Evolutionary conservation across 2,329 filamentous ascomycete genomes (phyloP).

Genomic region (Diaporthe eres): DNA sequence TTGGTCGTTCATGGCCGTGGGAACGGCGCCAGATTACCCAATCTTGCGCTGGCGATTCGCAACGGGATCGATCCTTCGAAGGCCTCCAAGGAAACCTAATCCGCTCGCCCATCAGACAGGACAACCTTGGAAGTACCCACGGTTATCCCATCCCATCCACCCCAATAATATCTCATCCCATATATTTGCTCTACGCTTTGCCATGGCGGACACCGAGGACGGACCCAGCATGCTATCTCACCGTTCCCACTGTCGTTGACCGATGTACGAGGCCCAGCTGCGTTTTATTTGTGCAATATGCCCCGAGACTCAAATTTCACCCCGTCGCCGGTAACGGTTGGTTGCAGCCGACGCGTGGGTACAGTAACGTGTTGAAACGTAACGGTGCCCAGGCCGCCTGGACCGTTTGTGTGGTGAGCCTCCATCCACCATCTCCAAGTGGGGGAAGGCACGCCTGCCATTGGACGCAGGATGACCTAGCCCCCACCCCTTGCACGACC

Average conservation of each 20-base stretch:
- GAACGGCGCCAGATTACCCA: conserved; percentile 31
- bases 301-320: conserved; percentile 14
- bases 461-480: conserved; percentile 5
- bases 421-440: conserved; percentile 21
- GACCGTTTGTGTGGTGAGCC: conserved; percentile 31
- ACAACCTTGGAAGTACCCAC: conserved; percentile 1
- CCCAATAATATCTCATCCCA: conserved; percentile 16
- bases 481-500: conserved; percentile 17
- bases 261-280: neutral
- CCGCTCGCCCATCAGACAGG: neutral
- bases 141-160: neutral
- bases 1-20: conserved; percentile 1
- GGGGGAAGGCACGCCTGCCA: conserved; percentile 5
- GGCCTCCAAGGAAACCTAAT: conserved; percentile 21
- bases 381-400: conserved; percentile 21
- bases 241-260: neutral
- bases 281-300: conserved; percentile 7
- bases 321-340: conserved; percentile 28
- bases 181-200: conserved; percentile 2
- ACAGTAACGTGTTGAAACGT: conserved; percentile 15
- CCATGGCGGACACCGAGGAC: neutral
- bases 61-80: conserved; percentile 21
- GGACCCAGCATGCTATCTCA: neutral
- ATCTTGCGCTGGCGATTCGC: conserved; percentile 25
- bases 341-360: conserved; percentile 23